Base-by-base conservation (phyloP, 2,329 filamentous ascomycete genomes). In the Cadophora gregata region DNA sequence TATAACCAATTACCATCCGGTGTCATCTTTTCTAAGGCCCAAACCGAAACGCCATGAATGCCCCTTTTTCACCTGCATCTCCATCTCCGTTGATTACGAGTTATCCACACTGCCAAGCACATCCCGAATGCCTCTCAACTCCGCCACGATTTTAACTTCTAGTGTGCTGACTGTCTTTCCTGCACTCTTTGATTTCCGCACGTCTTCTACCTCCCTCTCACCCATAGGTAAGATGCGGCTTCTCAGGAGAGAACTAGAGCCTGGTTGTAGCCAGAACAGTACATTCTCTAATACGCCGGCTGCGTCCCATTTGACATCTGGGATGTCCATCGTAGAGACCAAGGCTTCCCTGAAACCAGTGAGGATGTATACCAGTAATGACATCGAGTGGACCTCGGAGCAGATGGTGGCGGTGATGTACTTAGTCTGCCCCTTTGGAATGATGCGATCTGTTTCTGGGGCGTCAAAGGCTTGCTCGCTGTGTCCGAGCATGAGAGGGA, bases 381-480 rank as follows among this genome's bases (percentile, higher is more conserved):
- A 87, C 14, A 97, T 84, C 1, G 89, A 92, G 76, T 96, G 92
- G 4, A 90, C 86, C 79, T 97, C 94, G 0, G 88, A 89, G 3
- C 91, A 90, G 56, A 91, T 86, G 33, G 90, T 82, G 5, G 96
- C 83, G 1, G 91, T 93, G 56, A 97, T 84, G 67, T 88, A 88
- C 61, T 87, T 85, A 12, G 82, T 79, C n/a, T 82, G 79, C 0
- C 78, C 75, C 29, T 85, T 72, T 24, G 83, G 77, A 24, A 80
- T 78, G 16, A 86, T 87, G 36, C 86, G 82, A 70, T 83, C 86
- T 12, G 74, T 69, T 70, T 85, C 79, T 25, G 87, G 82, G 38
- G 86, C 81, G 75, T 92, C 90, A 69, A 98, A 88, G 0, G 91
- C 86, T 60, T 88, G 86, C 8, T 90, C 85, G 14, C 92, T 92